Percentiles rank a stretch among this genome's conserved stretches.
These are phyloP conservation scores for Dalbergia cochinchinensis DNA, from an alignment of 306 rosid genomes.

Conservation along the genomic window DNA sequence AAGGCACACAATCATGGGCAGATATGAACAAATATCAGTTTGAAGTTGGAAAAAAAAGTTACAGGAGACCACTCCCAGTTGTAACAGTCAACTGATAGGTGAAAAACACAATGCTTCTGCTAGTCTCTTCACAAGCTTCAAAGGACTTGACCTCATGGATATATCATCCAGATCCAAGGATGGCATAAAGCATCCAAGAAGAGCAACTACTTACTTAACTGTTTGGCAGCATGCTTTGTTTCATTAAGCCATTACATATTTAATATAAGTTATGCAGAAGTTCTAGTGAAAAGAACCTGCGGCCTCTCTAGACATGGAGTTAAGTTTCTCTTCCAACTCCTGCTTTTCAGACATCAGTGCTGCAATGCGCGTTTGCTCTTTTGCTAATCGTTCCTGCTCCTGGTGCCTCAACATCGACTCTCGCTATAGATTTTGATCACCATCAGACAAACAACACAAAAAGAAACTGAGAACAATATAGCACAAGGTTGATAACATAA, in stretches of 20 bases:
- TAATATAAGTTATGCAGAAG: constrained; percentile 19
- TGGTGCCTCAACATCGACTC: constrained; percentile 82
- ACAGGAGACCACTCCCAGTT: constrained; percentile 17
- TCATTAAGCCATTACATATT: constrained; percentile 27
- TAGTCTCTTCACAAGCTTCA: constrained; percentile 13
- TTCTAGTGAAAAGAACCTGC: constrained; percentile 61
- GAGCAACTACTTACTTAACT: constrained; percentile 31
- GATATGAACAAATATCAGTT: constrained; percentile 25
- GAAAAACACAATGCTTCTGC: constrained; percentile 34
- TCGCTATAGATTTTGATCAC: constrained; percentile 58
- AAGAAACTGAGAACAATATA: constrained; percentile 24
- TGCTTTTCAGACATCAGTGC: constrained; percentile 76
- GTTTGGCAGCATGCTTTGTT: constrained; percentile 16
- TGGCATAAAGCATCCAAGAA: constrained; percentile 16
- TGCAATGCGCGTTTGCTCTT: constrained; percentile 65
- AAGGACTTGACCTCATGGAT: constrained; percentile 22
- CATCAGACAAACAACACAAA: constrained; percentile 44
- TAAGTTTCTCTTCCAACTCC: constrained; percentile 79
- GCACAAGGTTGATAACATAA: constrained; percentile 35
- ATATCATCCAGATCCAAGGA: constrained; percentile 16
- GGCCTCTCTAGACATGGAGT: constrained; percentile 56
- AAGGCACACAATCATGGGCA: neutral
- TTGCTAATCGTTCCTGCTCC: constrained; percentile 75
- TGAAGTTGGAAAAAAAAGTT: constrained; percentile 22
- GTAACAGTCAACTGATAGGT: constrained; percentile 18